Base-by-base conservation (phyloP, 257 asterid genomes). In the Ilex asprella region DNA sequence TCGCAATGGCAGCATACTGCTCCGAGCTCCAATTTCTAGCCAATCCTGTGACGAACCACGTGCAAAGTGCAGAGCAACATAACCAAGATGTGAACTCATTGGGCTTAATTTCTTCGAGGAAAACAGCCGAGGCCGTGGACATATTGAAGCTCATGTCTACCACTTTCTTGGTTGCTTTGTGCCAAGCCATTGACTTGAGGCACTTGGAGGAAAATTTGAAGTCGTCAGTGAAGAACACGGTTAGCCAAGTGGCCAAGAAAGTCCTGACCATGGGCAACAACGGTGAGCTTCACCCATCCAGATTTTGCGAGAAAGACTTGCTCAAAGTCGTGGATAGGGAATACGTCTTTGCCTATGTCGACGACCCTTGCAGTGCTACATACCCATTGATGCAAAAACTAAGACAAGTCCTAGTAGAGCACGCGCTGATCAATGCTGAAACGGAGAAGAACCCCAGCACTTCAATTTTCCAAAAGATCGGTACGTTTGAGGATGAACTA, bases 21-120 rank as follows among this genome's bases (percentile, higher is more conserved):
- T 78, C 82, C 2, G 83, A 78, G 68, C 75, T 78, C 0, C 83
- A 78, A 0, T 74, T 74, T 61, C 61, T 74, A 2, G 83, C 80
- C 5, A 78, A 78, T 60, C 83, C 83, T 2, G 83, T 78, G 3
- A 78, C 83, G 0, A 78, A 62, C 49, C 83, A 78, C 10, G 83
- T 78, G 10, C 82, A 77, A 53, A 71, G 76, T 30, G 76, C 76
- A 7, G 76, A 71, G 35, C 76, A 71, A 30, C 76, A 71, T n/a
- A 11, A 77, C 5, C 82, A 77, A 55, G 82, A 77, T 41, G 79
- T 73, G 71, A 77, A 74, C 75, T 78, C 83, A 2, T 59, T 78
- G 32, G 83, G 83, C 63, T 65, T 78, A 1, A 78, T 78, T 15
- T 78, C 83, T 1, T 56, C 83, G 1, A 55, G 80, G 7, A 78